Evolutionary conservation across 306 rosid species (phyloP).

Genomic region (Ziziphus jujuba): DNA sequence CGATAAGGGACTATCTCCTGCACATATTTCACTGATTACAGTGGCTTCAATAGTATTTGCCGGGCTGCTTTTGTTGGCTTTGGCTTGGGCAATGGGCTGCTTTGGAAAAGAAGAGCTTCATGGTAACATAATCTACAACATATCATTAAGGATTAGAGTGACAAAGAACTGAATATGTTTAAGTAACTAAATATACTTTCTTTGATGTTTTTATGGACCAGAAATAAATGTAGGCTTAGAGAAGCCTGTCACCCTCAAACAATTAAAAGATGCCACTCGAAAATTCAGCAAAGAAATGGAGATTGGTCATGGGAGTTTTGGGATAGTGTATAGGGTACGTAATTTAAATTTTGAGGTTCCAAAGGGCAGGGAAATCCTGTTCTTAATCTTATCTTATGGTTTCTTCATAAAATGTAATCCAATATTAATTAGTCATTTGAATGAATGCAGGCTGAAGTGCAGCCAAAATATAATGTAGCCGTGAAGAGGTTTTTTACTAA

Average conservation of each 20-base stretch:
- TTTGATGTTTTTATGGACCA: neutral
- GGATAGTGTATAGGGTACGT: constrained; percentile 13
- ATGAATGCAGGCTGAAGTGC: too few species aligned
- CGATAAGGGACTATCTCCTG: neutral
- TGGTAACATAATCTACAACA: too few species aligned
- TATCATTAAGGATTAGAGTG: too few species aligned
- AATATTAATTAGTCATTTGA: neutral
- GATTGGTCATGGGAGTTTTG: constrained; percentile 7
- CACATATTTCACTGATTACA: neutral
- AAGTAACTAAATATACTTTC: too few species aligned
- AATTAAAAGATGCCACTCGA: neutral
- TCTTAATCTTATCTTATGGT: neutral
- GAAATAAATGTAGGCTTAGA: constrained; percentile 4
- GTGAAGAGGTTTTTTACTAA: constrained; percentile 14
- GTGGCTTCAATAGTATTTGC: neutral
- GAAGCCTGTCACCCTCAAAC: neutral
- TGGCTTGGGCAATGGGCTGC: too few species aligned
- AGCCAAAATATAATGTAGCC: neutral
- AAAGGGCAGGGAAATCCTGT: too few species aligned
- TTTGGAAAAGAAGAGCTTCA: neutral
- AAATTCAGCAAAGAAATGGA: neutral
- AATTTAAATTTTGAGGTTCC: too few species aligned
- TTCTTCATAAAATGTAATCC: neutral
- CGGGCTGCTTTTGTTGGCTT: constrained; percentile 13
- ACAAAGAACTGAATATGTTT: too few species aligned